A percentile compares a stretch with the other conserved stretches of the same genome.
phyloP scores from a whole-genome alignment of 1,284 basidiomycete genomes.

The Stereum hirsutum region DNA sequence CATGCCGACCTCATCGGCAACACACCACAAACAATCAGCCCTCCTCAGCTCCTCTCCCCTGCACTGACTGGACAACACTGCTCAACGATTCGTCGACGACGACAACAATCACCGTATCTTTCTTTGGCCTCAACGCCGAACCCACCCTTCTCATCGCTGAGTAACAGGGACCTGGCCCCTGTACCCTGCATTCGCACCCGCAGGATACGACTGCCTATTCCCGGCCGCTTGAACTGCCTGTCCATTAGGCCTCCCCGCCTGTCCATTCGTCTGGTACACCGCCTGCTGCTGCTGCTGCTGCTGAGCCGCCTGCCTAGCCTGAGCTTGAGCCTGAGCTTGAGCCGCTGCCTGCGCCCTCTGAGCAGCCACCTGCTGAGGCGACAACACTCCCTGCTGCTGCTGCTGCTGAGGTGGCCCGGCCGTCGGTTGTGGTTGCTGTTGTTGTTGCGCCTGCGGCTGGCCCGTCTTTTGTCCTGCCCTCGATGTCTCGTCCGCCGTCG shows the following conservation, averaged over 20 bases:
- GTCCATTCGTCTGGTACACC: slow-evolving; percentile 21
- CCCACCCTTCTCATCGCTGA: slow-evolving; percentile 16
- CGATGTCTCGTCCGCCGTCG: slow-evolving; percentile 35
- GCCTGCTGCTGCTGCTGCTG: slow-evolving; percentile 10
- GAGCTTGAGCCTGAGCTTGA: slow-evolving; percentile 2
- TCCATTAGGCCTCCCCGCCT: slow-evolving; percentile 19
- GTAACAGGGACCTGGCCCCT: slow-evolving; percentile 20
- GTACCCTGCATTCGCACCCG: slow-evolving; percentile 16
- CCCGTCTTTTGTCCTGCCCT: slow-evolving; percentile 20
- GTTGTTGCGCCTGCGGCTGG: slow-evolving; percentile 16
- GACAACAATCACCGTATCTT: too few relatives aligned
- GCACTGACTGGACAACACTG: too few relatives aligned
- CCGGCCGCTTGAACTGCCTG: slow-evolving; percentile 12
- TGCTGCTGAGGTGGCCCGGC: slow-evolving; percentile 9
- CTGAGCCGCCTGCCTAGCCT: slow-evolving; percentile 10
- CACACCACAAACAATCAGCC: too few relatives aligned
- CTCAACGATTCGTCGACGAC: too few relatives aligned
- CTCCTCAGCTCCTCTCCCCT: too few relatives aligned
- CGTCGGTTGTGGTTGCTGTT: slow-evolving; percentile 12
- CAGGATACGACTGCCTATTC: slow-evolving; percentile 5
- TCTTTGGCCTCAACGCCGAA: too few relatives aligned
- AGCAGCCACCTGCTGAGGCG: slow-evolving; percentile 9
- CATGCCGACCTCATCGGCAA: too few relatives aligned
- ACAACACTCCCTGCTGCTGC: too few relatives aligned
- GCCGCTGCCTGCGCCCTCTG: slow-evolving; percentile 5